Evolutionary conservation across 1,139 yeast species (phyloP), one percentile per base, ranked within the genome.

Genomic region (Taiozyma sp.): DNA sequence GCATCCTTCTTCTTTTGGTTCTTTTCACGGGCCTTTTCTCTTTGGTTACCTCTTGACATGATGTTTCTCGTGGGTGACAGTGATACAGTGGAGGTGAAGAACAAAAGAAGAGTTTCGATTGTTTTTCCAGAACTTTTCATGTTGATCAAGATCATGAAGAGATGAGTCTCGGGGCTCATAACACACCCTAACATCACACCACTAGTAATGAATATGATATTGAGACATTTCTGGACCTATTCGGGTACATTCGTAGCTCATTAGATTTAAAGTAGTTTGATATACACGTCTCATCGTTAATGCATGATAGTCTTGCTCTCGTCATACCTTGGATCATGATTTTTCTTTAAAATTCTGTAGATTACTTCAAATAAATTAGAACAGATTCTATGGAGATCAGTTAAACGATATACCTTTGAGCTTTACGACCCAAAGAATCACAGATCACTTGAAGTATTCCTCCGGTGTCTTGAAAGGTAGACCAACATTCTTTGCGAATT

Each of bases 31-130:
- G 97, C 97, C 62, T 88, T 79, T 47, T 93, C 99, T 68, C 99
- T 80, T 71, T 93, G 98, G 70, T 93, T 93, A 34, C 99, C 99
- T 75, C 99, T 81, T 48, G 96, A 85, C 98, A 91, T 91, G 4
- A n/a, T 40, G 28, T 21, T 39, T 22, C 9, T n/a, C 26, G 7
- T 6, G 26, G 6, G 26, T 24, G 7, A 24, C 7, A 11, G 30
- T 13, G 14, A 37, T 37, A 10, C 14, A 32, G 9, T 32, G 16
- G 19, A n/a, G 6, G 3, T 19, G 6, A n/a, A 14, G 16, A 6
- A 6, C 9, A 32, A 32, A 14, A 9, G 35, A 28, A 9, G 13
- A 28, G 30, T 28, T 28, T 32, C 26, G 26, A n/a, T n/a, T 32
- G n/a, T 13, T 32, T 32, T 32, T 32, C 35, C 9, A 32, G 35